Base-by-base conservation (phyloP, 1,284 basidiomycete genomes). In the Tremellales sp. region DNA sequence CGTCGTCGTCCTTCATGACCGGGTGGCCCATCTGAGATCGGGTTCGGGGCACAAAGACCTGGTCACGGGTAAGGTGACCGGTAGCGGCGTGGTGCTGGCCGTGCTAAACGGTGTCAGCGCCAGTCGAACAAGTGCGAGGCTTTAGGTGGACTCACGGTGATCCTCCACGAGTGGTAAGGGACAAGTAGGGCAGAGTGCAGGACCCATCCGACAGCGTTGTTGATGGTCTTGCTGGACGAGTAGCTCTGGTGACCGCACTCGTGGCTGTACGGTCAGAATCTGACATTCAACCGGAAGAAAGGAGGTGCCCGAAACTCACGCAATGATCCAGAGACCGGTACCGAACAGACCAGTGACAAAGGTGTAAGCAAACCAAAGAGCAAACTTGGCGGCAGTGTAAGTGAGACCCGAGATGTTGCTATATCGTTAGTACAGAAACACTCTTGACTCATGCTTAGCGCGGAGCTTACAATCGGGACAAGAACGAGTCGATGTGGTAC, bases 161-260 rank as follows among this genome's bases (percentile, higher is more conserved):
- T 93, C 57, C 92, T 82, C 96, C 96, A 98, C 21, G 91, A 90
- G 73, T 98, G 93, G 77, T 93, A 98, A 10, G 96, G 94, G 13
- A 98, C 94, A 47, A 96, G 85, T 44, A 98, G 82, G 51, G 81
- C 82, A 39, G 92, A 96, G 76, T 98, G 96, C 33, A 97, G 79
- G 54, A 97, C 71, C 88, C 90, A 97, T 26, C 94, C 94, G 57
- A 94, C 89, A 29, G 83, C 74, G 80, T 97, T 92, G 80, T 98
- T 98, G 75, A 97, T 80, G 25, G 79, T 73, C 79, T 97, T 98
- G 59, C 86, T 93, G 57, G 92, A 84, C n/a, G 91, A 96, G 79
- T 90, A 98, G 0, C 89, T 88, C 75, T 97, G 94, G 75, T 98
- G 96, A 41, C 96, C 94, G 65, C 87, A 89, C 72, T 92, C 70